These are phyloP conservation scores for Pisolithus albus DNA, from an alignment of 768 basidiomycete species.

Conservation along the genomic window DNA sequence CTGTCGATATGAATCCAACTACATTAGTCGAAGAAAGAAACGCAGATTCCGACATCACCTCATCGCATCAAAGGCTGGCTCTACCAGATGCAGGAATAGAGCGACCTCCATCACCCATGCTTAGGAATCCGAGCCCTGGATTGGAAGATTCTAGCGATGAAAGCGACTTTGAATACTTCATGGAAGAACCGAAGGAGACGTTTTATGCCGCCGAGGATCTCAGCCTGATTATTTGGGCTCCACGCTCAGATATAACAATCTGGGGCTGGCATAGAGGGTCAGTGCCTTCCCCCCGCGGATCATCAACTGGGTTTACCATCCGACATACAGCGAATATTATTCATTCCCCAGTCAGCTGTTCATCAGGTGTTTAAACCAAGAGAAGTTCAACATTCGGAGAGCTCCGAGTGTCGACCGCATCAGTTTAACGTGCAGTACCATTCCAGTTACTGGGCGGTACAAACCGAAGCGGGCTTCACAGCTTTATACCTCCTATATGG, in stretches of 20 bases:
- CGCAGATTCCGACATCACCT: neutral
- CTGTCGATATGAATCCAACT: neutral
- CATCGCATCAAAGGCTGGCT: too few species aligned
- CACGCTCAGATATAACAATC: slow-evolving; percentile 15
- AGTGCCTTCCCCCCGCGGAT: slow-evolving; percentile 2
- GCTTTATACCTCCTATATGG: slow-evolving; percentile 13
- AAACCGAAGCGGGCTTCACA: neutral
- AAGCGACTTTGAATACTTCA: neutral
- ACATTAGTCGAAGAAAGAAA: too few species aligned
- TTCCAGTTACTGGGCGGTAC: slow-evolving; percentile 4
- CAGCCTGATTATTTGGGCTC: slow-evolving; percentile 7
- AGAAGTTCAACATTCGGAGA: slow-evolving; percentile 4
- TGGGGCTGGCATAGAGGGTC: slow-evolving; percentile 20
- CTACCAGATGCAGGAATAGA: too few species aligned
- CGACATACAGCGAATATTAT: slow-evolving; percentile 10
- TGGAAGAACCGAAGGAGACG: neutral
- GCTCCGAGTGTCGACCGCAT: slow-evolving; percentile 9
- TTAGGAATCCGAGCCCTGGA: too few species aligned
- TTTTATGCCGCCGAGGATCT: slow-evolving; percentile 7
- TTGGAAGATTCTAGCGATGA: neutral
- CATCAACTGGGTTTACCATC: neutral
- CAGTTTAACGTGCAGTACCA: slow-evolving; percentile 18
- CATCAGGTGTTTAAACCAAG: slow-evolving; percentile 11
- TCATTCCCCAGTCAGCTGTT: slow-evolving; percentile 20
- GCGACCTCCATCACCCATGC: too few species aligned